phyloP scores from a whole-genome alignment of 2,329 filamentous ascomycete species.

The Alternaria sp. region DNA sequence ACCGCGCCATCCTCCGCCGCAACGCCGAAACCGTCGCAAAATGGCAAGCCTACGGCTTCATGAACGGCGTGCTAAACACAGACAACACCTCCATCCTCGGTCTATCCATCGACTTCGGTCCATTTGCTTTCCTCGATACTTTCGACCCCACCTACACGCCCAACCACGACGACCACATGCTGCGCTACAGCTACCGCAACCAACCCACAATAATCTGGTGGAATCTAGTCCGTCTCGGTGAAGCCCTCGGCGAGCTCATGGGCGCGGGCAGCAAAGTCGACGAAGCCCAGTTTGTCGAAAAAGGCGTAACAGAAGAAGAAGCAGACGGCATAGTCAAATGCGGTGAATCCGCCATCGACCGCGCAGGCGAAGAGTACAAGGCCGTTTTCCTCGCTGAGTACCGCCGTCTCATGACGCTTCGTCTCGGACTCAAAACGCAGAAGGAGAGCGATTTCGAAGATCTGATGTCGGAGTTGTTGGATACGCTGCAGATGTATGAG shows the following conservation, averaged over 20 bases:
- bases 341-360: conserved; percentile 82
- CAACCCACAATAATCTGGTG: conserved; percentile 98
- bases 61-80: conserved; percentile 97
- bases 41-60: conserved; percentile 99
- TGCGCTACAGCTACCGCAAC: conserved; percentile 91
- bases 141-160: conserved; percentile 95
- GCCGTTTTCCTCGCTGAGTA: conserved; percentile 88
- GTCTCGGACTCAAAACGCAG: conserved; percentile 75
- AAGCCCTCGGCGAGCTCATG: conserved; percentile 85
- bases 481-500: conserved; percentile 79
- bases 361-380: conserved; percentile 86
- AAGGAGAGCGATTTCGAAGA: conserved; percentile 78
- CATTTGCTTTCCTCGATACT: conserved; percentile 96
- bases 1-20: conserved; percentile 82
- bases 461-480: conserved; percentile 81
- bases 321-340: conserved; percentile 74
- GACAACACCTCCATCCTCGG: conserved; percentile 95
- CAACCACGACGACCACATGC: conserved; percentile 89
- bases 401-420: conserved; percentile 78
- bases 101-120: conserved; percentile 90
- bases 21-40: conserved; percentile 88
- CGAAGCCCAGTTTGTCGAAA: conserved; percentile 69
- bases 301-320: conserved; percentile 74
- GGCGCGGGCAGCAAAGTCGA: conserved; percentile 78
- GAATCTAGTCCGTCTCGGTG: conserved; percentile 92